Evolutionary conservation across 768 basidiomycete species (phyloP).

Genomic region (Boletus subparvulus): DNA sequence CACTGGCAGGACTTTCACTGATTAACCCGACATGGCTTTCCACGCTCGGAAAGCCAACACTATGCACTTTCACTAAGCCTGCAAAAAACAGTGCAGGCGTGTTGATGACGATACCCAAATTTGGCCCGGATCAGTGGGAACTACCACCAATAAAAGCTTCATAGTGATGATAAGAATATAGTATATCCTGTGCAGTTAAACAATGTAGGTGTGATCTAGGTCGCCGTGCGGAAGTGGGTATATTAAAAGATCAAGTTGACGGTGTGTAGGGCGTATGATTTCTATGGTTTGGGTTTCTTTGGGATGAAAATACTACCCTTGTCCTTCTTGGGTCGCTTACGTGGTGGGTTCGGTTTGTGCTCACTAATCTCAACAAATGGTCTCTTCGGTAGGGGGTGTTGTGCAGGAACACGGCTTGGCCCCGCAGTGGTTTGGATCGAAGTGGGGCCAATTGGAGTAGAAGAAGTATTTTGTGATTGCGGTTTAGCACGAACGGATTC

Average conservation of each 20-base stretch:
- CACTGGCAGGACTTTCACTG: conserved; percentile 64
- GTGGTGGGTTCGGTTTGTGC: conserved; percentile 27
- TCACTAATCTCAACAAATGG: conserved; percentile 16
- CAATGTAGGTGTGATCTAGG: conserved; percentile 7
- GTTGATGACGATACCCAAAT: conserved; percentile 77
- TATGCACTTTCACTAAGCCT: conserved; percentile 91
- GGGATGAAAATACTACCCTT: conserved; percentile 58
- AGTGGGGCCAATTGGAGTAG: not conserved
- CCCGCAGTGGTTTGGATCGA: not conserved
- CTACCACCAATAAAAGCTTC: conserved; percentile 56
- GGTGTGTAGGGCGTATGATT: not conserved
- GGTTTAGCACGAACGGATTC: conserved; percentile 30
- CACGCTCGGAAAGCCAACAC: conserved; percentile 67
- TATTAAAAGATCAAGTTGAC: not conserved
- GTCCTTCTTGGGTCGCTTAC: conserved; percentile 35
- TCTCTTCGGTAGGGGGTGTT: conserved; percentile 21
- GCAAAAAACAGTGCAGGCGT: conserved; percentile 64
- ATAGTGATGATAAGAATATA: conserved; percentile 21
- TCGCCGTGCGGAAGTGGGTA: not conserved
- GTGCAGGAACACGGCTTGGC: conserved; percentile 8
- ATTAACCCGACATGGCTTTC: conserved; percentile 90
- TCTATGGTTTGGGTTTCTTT: conserved; percentile 44
- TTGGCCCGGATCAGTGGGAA: conserved; percentile 86
- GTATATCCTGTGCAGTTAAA: conserved; percentile 9
- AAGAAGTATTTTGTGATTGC: conserved; percentile 11